Base-by-base conservation (phyloP, 129 eudicot genomes). In the Artemisia argyi region DNA sequence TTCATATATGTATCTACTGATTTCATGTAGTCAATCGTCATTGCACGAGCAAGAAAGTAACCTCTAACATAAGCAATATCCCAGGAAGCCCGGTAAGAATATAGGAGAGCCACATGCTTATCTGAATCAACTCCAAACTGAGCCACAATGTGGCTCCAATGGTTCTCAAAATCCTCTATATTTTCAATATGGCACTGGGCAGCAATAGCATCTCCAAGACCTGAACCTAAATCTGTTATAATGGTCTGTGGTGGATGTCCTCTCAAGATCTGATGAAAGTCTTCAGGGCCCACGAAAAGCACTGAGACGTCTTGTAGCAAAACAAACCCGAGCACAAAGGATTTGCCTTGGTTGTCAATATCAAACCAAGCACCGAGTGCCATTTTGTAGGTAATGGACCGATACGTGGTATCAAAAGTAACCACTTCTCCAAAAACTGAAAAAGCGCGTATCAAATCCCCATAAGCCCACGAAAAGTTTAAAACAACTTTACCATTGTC, bases 301-400 rank as follows among this genome's bases (percentile, higher is more conserved):
- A 84, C 44, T 51, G 86, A 44, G 80, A 64, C 93, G 52, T 90
- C 96, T 82, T 90, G 96, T 71, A 90, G 81, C 70, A 90, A 80
- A 80, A 71, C 90, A 53, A 88, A 90, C 58, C 93, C 96, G 3
- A 90, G 82, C 56, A 87, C 69, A 78, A 90, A 69, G n/a, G 84
- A 71, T 51, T 72, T 85, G 35, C 96, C 96, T 46, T 82, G 80
- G 78, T 87, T 87, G 78, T 81, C 87, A 61, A 90, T 90, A 17
- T 93, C 93, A 74, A 90, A 83, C 96, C 93, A 90, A 59, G 82
- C 87, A 62, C 93, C 93, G 68, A 90, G 84, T 44, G 84, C 79
- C 83, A 85, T 70, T 44, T 80, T 80, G 44, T 90, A 87, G 59
- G 86, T 82, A 69, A 85, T 89, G 49, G 92, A 89, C 72, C 91